Evolutionary conservation across 805 yeast species (phyloP).

Genomic region (Saccharomycopsis fibuligera): DNA sequence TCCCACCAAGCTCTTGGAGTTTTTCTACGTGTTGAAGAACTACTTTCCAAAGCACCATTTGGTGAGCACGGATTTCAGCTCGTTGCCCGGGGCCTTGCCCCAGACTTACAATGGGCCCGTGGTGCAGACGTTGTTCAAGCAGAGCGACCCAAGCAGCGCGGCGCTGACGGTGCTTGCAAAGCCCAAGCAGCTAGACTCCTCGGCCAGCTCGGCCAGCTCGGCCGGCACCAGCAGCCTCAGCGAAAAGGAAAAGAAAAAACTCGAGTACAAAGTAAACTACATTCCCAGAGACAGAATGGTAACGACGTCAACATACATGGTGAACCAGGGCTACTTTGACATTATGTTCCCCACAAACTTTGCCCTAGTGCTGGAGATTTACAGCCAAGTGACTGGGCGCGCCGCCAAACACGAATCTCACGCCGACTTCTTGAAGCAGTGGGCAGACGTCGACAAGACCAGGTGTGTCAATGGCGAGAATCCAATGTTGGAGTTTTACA

Average conservation of each 20-base stretch:
- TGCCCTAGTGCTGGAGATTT: conserved; percentile 51
- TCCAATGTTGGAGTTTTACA: conserved; percentile 74
- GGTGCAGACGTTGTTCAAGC: conserved; percentile 19
- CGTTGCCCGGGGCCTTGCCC: conserved; percentile 31
- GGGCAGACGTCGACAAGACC: conserved; percentile 52
- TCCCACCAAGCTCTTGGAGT: conserved; percentile 68
- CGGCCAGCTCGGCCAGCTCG: background rate
- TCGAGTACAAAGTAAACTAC: conserved; percentile 11
- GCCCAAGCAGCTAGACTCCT: background rate
- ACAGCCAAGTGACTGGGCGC: conserved; percentile 58
- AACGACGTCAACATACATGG: conserved; percentile 68
- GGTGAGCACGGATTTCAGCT: conserved; percentile 64
- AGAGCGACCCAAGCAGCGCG: conserved; percentile 1
- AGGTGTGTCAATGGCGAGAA: conserved; percentile 73
- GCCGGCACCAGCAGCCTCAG: background rate
- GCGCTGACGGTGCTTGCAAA: background rate
- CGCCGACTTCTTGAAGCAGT: conserved; percentile 54
- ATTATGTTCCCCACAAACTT: conserved; percentile 85
- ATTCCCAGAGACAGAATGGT: conserved; percentile 48
- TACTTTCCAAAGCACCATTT: conserved; percentile 72
- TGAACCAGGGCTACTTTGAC: conserved; percentile 80
- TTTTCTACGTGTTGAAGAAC: conserved; percentile 54
- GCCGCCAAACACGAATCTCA: conserved; percentile 50
- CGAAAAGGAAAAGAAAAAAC: conserved; percentile 7
- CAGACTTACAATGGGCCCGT: conserved; percentile 21